Evolutionary conservation across 345 rosid genomes (phyloP).

Genomic region (Brassica juncea): DNA sequence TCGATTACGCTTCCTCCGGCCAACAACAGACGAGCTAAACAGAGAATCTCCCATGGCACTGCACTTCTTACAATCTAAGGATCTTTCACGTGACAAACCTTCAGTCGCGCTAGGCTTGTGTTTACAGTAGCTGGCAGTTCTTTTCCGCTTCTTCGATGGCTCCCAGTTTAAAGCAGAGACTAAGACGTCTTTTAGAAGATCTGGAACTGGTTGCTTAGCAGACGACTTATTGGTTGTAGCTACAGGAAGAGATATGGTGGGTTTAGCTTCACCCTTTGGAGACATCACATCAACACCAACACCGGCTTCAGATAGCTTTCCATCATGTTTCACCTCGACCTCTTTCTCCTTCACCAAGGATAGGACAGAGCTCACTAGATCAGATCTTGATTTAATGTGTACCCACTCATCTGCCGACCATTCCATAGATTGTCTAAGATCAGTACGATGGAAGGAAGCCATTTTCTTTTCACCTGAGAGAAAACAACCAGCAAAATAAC

Average conservation of each 20-base stretch:
- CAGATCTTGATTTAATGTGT: conserved; percentile 45
- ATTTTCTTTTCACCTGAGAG: conserved; percentile 66
- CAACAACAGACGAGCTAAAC: conserved; percentile 40
- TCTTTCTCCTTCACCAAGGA: conserved; percentile 38
- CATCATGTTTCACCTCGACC: conserved; percentile 14
- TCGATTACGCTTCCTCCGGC: conserved; percentile 56
- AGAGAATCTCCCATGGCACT: conserved; percentile 54
- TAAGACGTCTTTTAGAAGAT: conserved; percentile 57
- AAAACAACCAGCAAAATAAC: neutral
- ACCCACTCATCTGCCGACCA: conserved; percentile 71
- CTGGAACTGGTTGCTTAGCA: conserved; percentile 39
- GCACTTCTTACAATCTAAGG: conserved; percentile 65
- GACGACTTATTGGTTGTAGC: conserved; percentile 29
- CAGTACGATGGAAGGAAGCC: conserved; percentile 43
- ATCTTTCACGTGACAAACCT: conserved; percentile 23
- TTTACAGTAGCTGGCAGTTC: conserved; percentile 35
- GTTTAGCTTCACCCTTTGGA: conserved; percentile 27
- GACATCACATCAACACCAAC: neutral
- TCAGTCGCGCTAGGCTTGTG: conserved; percentile 32
- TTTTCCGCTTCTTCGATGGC: conserved; percentile 58
- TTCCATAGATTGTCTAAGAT: conserved; percentile 66
- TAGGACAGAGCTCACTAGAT: conserved; percentile 42
- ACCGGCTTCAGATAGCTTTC: neutral
- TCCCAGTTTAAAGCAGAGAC: conserved; percentile 70
- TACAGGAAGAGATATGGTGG: conserved; percentile 21